Base-by-base conservation (phyloP, 352 stramenopile genomes). In the Phytopythium vexans region DNA sequence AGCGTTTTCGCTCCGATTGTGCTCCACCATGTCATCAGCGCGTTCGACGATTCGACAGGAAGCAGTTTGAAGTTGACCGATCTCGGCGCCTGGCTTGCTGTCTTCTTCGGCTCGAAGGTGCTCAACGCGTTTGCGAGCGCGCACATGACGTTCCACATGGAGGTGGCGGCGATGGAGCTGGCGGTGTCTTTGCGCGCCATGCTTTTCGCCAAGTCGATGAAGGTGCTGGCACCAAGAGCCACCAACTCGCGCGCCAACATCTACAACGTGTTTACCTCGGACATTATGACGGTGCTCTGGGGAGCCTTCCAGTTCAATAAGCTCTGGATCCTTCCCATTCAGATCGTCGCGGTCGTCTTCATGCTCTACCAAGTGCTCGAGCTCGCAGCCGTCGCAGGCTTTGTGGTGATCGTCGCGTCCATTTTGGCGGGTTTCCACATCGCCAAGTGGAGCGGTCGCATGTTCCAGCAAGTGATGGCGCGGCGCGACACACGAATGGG, bases 251-350 rank as follows among this genome's bases (percentile, higher is more conserved):
- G 68, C 6, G 60, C 69, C 32, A 88, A 98, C 68, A 88, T 98
- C 35, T 81, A 87, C 7, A 99, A 98, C 54, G 72, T 99, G 10
- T 96, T 97, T 56, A 88, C 86, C 4, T 89, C 97, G 35, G 94
- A 99, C 63, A 75, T 92, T 0, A 66, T 91, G 34, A 81, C 58
- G 33, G 15, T 86, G 4, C 32, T 86, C 35, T 64, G 39, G 7
- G 77, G 65, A 0, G 62, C 76, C 27, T 59, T 60, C 36, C 68
- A 67, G 45, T 49, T 77, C 48, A 87, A 88, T 50, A 56, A 54
- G 37, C 10, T 86, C 1, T 84, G 70, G 72, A 64, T 87, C 56
- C 34, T 82, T 49, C 70, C 72, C 5, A 38, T 84, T 3, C 60
- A 86, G 38, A 74, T 84, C 41, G 48, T 32, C 0, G 60, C 67